A percentile compares a stretch with the other conserved stretches of the same genome.
phyloP scores from a whole-genome alignment of 805 yeast genomes.

The Saccharomycopsis guyanensis region DNA sequence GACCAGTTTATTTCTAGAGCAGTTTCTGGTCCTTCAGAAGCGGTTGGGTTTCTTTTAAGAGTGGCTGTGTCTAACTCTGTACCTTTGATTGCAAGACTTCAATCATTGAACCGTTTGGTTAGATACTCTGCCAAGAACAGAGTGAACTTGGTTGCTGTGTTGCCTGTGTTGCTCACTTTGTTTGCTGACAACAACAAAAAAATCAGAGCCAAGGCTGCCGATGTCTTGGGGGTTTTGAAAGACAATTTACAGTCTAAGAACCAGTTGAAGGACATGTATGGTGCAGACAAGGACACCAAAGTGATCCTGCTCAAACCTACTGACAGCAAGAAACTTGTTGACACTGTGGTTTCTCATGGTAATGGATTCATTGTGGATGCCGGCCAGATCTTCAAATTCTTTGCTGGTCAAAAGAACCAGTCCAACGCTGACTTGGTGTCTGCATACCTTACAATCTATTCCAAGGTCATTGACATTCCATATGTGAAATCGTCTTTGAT shows the following conservation, averaged over 20 bases:
- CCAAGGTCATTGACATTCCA: constrained; percentile 43
- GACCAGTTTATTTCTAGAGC: constrained; percentile 26
- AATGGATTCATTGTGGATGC: constrained; percentile 44
- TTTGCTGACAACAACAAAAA: constrained; percentile 42
- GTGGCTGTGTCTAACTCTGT: constrained; percentile 47
- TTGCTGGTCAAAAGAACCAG: constrained; percentile 34
- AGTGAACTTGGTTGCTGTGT: constrained; percentile 37
- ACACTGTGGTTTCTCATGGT: constrained; percentile 30
- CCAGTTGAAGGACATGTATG: constrained; percentile 54
- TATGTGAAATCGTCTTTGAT: constrained; percentile 47
- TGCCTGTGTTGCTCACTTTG: constrained; percentile 52
- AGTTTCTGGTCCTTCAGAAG: background rate
- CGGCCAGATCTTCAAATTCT: constrained; percentile 34
- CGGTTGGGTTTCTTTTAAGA: constrained; percentile 53
- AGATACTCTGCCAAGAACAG: constrained; percentile 20
- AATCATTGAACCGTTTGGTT: constrained; percentile 35
- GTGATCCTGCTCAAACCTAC: constrained; percentile 56
- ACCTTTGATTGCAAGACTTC: constrained; percentile 50
- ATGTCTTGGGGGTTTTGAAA: constrained; percentile 41
- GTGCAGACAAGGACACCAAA: constrained; percentile 34
- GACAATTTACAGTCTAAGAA: constrained; percentile 6
- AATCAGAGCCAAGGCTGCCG: constrained; percentile 50
- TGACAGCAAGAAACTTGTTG: constrained; percentile 46
- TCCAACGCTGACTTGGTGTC: constrained; percentile 50
- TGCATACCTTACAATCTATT: constrained; percentile 66